Evolutionary conservation across 2,329 filamentous ascomycete genomes (phyloP), one percentile per base, ranked within the genome.

Genomic region (Zopfia rhizophila): DNA sequence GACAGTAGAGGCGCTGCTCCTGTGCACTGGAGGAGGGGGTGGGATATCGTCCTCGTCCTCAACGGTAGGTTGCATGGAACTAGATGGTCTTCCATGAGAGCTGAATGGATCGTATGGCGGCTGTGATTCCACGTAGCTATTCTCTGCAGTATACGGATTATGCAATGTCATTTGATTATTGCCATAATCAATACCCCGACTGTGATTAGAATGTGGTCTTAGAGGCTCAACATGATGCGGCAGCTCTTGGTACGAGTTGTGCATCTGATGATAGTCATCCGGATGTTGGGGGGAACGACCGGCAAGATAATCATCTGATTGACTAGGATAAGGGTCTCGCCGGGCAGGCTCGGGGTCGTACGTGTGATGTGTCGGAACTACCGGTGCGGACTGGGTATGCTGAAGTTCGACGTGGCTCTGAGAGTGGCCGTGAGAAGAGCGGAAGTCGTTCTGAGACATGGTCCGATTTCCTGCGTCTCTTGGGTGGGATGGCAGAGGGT

Each of bases 31-130:
- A 3, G 71, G 71, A 13, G 72, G 72, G 10, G 72, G 70, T 24
- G 70, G 62, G 28, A 81, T 79, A 14, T 85, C 83, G 3, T 84
- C 83, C 5, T 79, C 82, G 52, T 88, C 85, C 61, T 88, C 85
- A 5, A 84, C 83, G 5, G 80, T 86, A 3, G 81, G 82, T 56
- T 85, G 84, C 81, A 84, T 79, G 1, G 79, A 77, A 46, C 60
- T 68, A 14, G 58, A 56, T 76, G 75, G 58, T 75, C 72, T 28
- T 77, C 77, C 25, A 68, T 59, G 40, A 79, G 80, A 56, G 75
- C 78, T 13, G 64, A 65, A 19, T 68, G 45, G 62, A 49, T 85
- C 81, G 45, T 81, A 81, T 1, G 82, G 79, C 41, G 78, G 73
- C 40, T 82, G 78, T 28, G 36, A 19, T 14, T 48, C 44, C 10